Base-by-base conservation (phyloP, 2,329 filamentous ascomycete genomes). In the Claviceps paspali region DNA sequence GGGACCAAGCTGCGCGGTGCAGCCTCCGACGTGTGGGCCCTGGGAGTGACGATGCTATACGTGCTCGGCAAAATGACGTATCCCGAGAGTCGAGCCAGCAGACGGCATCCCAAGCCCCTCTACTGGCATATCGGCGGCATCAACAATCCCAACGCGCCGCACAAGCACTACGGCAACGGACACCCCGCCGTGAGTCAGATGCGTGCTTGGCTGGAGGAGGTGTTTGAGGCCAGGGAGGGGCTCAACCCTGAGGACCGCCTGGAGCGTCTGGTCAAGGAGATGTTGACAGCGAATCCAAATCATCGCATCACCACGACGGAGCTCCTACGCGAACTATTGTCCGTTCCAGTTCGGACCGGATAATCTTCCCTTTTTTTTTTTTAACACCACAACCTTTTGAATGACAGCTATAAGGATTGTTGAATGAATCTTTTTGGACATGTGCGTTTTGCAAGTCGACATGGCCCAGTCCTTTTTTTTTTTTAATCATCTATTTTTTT, bases 21-120 rank as follows among this genome's bases (percentile, higher is more conserved):
- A 3, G 57, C 69, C 2, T 71, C 70, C 22, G 71, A 76, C 44
- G 68, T 74, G 7, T 76, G 71, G 70, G 71, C 70, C 0, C 54
- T 76, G 22, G 71, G 71, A 32, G 60, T 76, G 35, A 73, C 70
- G 22, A 74, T 76, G 70, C 60, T 76, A 15, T 76, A 76, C 43
- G 64, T 72, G 4, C 51, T 76, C 38, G 59, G 62, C 43, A 70
- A 70, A 52, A 69, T 75, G 26, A 48, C 63, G 1, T 70, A 72
- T 39, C 71, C 71, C 1, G 71, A 75, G 43, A 56, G 53, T 24
- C 63, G 71, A 15, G 65, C 61, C 3, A 54, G 64, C 4, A 54
- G 64, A 19, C 60, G 61, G 36, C 57, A 61, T 2, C 65, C 70
- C 40, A 61, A 60, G 38, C 65, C 66, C 21, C 54, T 75, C 15